These are phyloP conservation scores for Nasturtium officinale DNA, from an alignment of 345 rosid genomes.

Conservation along the genomic window DNA sequence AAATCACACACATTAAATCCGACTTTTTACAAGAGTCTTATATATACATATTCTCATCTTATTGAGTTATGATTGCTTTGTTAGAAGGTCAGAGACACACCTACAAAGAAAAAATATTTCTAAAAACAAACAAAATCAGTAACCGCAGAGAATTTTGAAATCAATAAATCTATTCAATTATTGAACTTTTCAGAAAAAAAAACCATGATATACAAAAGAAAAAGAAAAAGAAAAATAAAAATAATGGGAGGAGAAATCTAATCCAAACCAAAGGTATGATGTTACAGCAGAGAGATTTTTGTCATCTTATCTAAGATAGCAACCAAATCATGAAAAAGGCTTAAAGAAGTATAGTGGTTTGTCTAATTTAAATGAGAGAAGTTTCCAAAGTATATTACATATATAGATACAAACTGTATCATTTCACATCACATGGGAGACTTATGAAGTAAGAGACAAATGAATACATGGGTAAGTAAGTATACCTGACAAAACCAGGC, in stretches of 20 bases:
- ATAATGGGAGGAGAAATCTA: slow-evolving; percentile 37
- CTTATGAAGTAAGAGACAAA: slow-evolving; percentile 44
- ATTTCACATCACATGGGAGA: slow-evolving; percentile 42
- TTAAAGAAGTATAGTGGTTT: slow-evolving; percentile 39
- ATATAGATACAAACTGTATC: slow-evolving; percentile 21
- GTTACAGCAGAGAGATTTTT: slow-evolving; percentile 38
- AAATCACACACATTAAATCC: not conserved
- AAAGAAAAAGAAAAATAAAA: not conserved
- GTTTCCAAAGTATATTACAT: slow-evolving; percentile 40
- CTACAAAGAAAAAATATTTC: not conserved
- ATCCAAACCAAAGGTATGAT: slow-evolving; percentile 40
- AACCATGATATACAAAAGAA: slow-evolving; percentile 14
- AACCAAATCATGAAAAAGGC: slow-evolving; percentile 43
- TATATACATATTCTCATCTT: not conserved
- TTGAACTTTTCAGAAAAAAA: slow-evolving; percentile 30
- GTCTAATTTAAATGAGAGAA: slow-evolving; percentile 47
- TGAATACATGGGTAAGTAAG: slow-evolving; percentile 43
- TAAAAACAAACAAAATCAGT: not conserved
- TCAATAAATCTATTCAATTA: slow-evolving; percentile 23
- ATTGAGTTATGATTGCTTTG: slow-evolving; percentile 2
- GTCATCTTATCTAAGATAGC: slow-evolving; percentile 42
- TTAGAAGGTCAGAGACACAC: slow-evolving; percentile 15
- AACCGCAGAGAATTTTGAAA: slow-evolving; percentile 8
- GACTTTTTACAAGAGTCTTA: no score
- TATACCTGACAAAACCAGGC: slow-evolving; percentile 46